These are phyloP conservation scores for Suillus occidentalis DNA, from an alignment of 768 basidiomycete species.

Conservation along the genomic window DNA sequence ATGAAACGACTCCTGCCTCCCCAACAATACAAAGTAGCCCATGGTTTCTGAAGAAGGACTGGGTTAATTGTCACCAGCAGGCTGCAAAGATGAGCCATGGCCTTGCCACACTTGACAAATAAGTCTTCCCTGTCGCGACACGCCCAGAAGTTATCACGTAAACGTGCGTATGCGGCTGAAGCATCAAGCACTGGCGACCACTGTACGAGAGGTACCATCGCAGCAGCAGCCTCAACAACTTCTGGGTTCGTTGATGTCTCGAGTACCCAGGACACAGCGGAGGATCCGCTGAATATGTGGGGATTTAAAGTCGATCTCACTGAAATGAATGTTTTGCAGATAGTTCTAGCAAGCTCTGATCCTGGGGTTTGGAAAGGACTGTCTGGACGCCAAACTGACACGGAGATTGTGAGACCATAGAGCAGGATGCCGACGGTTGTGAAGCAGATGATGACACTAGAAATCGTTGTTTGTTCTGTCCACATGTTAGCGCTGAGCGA, in stretches of 20 bases:
- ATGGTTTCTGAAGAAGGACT: not conserved
- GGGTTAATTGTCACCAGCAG: not conserved
- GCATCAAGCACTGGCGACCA: not conserved
- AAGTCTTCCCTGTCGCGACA: not conserved
- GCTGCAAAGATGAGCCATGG: not conserved
- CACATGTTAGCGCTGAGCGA: slow-evolving; percentile 13
- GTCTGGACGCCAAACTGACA: not conserved
- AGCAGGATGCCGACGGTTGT: not conserved
- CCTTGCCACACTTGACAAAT: not conserved
- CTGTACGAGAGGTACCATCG: not conserved
- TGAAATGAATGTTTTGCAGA: not conserved
- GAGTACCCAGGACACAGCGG: slow-evolving; percentile 16
- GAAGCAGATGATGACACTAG: not conserved
- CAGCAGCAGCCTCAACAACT: not conserved
- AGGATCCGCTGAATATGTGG: not conserved
- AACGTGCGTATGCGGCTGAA: not conserved
- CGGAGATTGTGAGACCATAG: not conserved
- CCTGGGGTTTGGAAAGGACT: slow-evolving; percentile 15
- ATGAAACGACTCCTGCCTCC: not conserved
- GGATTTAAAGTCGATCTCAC: not conserved
- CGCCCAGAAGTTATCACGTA: not conserved
- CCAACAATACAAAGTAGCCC: not conserved
- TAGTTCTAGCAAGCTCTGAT: not conserved
- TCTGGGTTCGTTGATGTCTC: slow-evolving; percentile 20
- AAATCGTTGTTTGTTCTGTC: not conserved